phyloP scores from a whole-genome alignment of 2,329 filamentous ascomycete species.

The Albophoma yamanashiensis region DNA sequence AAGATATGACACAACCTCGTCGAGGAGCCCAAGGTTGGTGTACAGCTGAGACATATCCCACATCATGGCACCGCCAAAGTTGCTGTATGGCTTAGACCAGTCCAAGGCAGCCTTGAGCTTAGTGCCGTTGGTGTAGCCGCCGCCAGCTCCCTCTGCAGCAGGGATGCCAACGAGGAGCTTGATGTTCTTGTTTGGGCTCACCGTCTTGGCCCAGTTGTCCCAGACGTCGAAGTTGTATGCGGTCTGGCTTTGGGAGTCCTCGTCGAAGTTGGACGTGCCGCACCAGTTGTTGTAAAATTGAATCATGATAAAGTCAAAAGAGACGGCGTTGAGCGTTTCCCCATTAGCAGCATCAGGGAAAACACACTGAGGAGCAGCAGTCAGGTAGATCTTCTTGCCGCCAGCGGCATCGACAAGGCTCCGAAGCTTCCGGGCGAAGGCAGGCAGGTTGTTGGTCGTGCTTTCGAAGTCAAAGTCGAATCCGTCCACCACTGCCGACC shows the following conservation, averaged over 20 bases:
- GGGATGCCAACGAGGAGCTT: slow-evolving; percentile 54
- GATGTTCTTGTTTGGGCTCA: slow-evolving; percentile 42
- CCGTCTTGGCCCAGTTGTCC: slow-evolving; percentile 54
- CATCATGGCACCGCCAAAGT: slow-evolving; percentile 59
- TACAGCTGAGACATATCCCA: slow-evolving; percentile 57
- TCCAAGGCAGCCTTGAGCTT: slow-evolving; percentile 38
- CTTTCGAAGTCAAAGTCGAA: slow-evolving; percentile 71
- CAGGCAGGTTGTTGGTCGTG: slow-evolving; percentile 43
- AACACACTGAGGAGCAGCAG: slow-evolving; percentile 57
- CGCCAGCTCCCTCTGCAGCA: slow-evolving; percentile 40
- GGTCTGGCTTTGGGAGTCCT: slow-evolving; percentile 29
- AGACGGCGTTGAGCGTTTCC: slow-evolving; percentile 43
- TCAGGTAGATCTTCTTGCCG: slow-evolving; percentile 49
- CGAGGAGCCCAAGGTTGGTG: slow-evolving; percentile 45
- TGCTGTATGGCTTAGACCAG: slow-evolving; percentile 42
- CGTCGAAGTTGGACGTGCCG: slow-evolving; percentile 40
- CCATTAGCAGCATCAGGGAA: slow-evolving; percentile 52
- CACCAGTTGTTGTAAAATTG: slow-evolving; percentile 65
- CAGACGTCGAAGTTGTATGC: slow-evolving; percentile 54
- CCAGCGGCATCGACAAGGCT: slow-evolving; percentile 39
- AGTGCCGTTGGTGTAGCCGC: slow-evolving; percentile 41
- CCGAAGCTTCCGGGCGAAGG: slow-evolving; percentile 50
- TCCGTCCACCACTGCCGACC: slow-evolving; percentile 54
- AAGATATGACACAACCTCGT: slow-evolving; percentile 20
- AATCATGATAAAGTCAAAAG: slow-evolving; percentile 50